Conservation (phyloP, 352 stramenopile genomes). For the Saprolegnia parasitica region DNA sequence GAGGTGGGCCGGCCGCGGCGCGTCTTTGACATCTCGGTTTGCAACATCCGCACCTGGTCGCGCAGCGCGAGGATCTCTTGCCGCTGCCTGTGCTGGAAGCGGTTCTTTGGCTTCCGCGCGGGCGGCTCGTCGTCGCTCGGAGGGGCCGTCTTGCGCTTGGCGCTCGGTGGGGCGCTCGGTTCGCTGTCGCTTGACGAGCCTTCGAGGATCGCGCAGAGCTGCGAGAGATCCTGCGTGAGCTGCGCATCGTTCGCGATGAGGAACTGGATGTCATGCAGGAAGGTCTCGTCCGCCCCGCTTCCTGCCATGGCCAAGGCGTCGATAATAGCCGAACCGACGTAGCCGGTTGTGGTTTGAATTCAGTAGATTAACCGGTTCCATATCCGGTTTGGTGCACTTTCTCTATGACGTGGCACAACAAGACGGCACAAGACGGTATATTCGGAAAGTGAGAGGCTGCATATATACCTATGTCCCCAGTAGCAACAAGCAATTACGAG, state of each 20-base stretch:
- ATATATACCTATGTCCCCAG: too few relatives aligned
- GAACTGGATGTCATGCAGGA: conserved; percentile 22
- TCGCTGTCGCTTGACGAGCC: conserved; percentile 2
- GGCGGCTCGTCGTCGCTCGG: neutral
- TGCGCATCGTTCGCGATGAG: conserved; percentile 17
- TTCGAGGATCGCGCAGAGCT: conserved; percentile 13
- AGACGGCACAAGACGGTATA: too few relatives aligned
- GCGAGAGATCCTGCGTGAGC: conserved; percentile 10
- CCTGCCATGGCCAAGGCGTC: too few relatives aligned
- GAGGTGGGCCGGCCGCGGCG: neutral
- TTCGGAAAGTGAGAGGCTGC: too few relatives aligned
- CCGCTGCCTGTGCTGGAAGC: conserved; percentile 18
- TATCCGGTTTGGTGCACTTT: too few relatives aligned
- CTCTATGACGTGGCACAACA: too few relatives aligned
- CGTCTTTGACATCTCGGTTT: neutral
- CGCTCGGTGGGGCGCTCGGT: neutral
- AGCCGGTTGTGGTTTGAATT: too few relatives aligned
- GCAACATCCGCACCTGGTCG: conserved; percentile 4
- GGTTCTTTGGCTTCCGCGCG: neutral
- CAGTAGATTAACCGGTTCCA: too few relatives aligned
- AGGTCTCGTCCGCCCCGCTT: neutral
- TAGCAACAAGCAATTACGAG: too few relatives aligned
- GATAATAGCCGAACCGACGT: too few relatives aligned
- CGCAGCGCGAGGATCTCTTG: conserved; percentile 17
- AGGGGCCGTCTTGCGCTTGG: conserved; percentile 10